phyloP scores from a whole-genome alignment of 257 asterid genomes.

The Solanum appendiculatum region DNA sequence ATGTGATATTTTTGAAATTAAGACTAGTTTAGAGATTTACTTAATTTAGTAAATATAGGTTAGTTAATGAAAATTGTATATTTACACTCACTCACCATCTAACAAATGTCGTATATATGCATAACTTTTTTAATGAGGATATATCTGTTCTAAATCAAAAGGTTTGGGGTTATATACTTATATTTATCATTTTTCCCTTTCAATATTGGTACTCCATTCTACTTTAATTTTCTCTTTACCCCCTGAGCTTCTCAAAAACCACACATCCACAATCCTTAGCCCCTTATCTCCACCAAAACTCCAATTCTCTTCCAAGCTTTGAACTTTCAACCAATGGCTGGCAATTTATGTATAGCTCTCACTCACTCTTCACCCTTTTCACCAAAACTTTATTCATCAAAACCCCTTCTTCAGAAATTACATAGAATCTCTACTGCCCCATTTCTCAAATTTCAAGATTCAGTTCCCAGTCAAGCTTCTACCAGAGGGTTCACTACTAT shows the following conservation, averaged over 20 bases:
- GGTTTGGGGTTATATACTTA: too few species aligned
- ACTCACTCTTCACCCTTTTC: not conserved
- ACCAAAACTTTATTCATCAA: not conserved
- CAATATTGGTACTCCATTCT: not conserved
- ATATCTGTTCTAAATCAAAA: too few species aligned
- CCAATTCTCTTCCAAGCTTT: not conserved
- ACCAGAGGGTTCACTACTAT: not conserved
- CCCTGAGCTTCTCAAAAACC: not conserved
- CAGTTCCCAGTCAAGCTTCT: not conserved
- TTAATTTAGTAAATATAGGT: too few species aligned
- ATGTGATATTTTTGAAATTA: too few species aligned
- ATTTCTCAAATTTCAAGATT: slow-evolving; percentile 2
- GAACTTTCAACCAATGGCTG: not conserved
- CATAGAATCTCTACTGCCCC: not conserved
- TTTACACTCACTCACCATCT: not conserved
- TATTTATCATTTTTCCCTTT: too few species aligned
- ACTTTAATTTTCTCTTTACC: not conserved
- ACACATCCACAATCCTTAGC: not conserved
- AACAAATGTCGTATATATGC: not conserved
- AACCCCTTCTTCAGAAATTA: not conserved
- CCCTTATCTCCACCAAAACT: not conserved
- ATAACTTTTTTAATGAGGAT: not conserved
- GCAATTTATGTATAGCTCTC: not conserved
- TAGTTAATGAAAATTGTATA: too few species aligned
- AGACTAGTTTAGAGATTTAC: too few species aligned